Evolutionary conservation across 768 basidiomycete genomes (phyloP), one percentile per base, ranked within the genome.

Genomic region (Amyloporia xantha): DNA sequence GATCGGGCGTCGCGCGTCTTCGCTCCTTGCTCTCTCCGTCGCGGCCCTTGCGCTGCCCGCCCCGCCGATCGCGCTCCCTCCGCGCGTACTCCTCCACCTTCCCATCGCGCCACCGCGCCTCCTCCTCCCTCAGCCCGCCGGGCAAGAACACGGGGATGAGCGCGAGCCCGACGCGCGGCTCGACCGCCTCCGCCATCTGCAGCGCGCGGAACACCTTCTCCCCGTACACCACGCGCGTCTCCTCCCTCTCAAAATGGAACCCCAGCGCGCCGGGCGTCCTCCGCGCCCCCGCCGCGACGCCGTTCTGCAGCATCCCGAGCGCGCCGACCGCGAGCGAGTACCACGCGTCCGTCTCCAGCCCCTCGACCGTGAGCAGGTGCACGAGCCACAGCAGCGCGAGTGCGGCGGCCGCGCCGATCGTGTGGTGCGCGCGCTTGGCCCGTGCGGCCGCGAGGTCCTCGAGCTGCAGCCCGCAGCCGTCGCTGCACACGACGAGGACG

Each of bases 401-500:
- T 24, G 47, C 36, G 13, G 39, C 50, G 6, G 55, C 49, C 26
- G 48, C 47, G 36, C 47, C 9, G 9, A 45, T 43, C 4, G 59
- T 59, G 21, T n/a, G 36, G 21, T 20, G n/a, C 15, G 38, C n/a
- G 17, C 49, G 50, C 30, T 50, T 52, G 25, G 50, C 55, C 17
- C 58, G 49, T 12, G 56, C 57, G 9, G 41, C 55, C 6, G 67
- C 67, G n/a, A 68, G 56, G 46, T 66, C 66, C 41, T 60, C 62
- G 7, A 68, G 52, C 10, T 58, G 52, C 28, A 66, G 36, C 2
- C 63, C 62, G 5, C 33, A 27, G 26, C 52, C 50, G 6, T 66
- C 54, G 36, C 63, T 62, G 50, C 59, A 54, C 48, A 66, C 58
- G 49, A 68, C 65, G 24, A 65, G 56, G 13, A 59, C 62, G 53